Base-by-base conservation (phyloP, 202 grass and related monocot species). In the Brachypodium distachyon region DNA sequence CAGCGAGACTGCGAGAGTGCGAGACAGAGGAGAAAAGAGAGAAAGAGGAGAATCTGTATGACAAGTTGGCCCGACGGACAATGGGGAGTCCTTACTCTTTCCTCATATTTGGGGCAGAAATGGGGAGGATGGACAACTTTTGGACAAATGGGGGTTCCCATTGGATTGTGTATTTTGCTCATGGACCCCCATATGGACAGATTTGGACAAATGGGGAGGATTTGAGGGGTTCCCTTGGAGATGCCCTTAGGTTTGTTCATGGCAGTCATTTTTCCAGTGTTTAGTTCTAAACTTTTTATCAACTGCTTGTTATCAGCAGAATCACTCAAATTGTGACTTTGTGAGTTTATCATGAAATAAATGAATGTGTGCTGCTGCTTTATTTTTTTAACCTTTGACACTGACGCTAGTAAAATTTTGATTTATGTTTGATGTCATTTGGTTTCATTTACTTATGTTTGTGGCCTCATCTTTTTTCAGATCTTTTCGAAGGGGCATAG, bases 401-500 rank as follows among this genome's bases (percentile, higher is more conserved):
- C 3, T 38, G 19, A 17, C 61, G 22, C 66, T 74, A 17, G 3
- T 64, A 40, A 72, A 74, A 43, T 61, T 5, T 17, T 73, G 4
- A 66, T 37, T 13, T 58, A 25, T 66, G 37, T 66, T 6, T 4
- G 40, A 22, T 51, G 42, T 46, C 44, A 10, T 51, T 58, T 58
- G 39, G 13, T 53, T 67, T 56, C 31, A 52, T 9, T 66, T 73
- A 69, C 51, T 80, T 80, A 79, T 3, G 23, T 47, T 43, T 70
- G 32, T 82, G 70, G 1, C 53, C 28, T 18, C 54, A 79, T 58
- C 25, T n/a, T 75, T n/a, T 76, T 88, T 63, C 77, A 98, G 95
- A 98, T 90, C 91, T 98, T 58, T 98, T 98, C 74, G 95, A 29
- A 98, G 95, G 73, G 91, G 95, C 72, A 95, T 98, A 71, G 95